Percentiles rank a stretch among this genome's conserved stretches.
phyloP scores from a whole-genome alignment of 1,284 basidiomycete genomes.

The Afroboletus lepidellus region DNA sequence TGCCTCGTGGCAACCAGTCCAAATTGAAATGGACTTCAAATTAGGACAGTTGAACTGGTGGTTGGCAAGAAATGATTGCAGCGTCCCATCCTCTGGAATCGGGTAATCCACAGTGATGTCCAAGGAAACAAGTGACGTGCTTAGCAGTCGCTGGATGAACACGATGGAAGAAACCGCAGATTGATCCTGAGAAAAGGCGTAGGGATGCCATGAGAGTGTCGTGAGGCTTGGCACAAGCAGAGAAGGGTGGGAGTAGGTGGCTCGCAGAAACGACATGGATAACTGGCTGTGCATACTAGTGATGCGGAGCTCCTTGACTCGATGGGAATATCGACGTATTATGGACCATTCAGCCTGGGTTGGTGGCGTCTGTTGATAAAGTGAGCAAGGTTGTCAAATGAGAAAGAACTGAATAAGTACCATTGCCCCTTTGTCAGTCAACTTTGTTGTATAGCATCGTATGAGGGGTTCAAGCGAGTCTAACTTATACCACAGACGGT shows the following conservation, averaged over 20 bases:
- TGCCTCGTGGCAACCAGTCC: not conserved
- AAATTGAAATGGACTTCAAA: slow-evolving; percentile 1
- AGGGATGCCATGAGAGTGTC: not conserved
- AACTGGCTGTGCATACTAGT: rapidly evolving
- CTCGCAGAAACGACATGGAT: not conserved
- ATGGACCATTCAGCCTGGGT: slow-evolving; percentile 1
- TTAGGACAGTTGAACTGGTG: not conserved
- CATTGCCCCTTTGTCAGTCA: not conserved
- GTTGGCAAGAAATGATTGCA: slow-evolving; percentile 6
- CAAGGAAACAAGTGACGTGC: not conserved
- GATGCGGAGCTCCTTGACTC: slow-evolving; percentile 1
- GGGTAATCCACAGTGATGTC: not conserved
- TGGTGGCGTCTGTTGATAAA: not conserved
- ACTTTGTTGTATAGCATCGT: not conserved
- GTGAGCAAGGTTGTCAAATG: not conserved
- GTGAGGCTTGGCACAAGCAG: slow-evolving; percentile 7
- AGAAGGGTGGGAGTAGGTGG: not conserved
- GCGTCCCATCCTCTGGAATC: not conserved
- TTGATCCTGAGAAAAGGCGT: not conserved
- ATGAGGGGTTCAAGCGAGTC: slow-evolving; percentile 1
- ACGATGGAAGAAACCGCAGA: not conserved
- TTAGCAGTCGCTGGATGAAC: not conserved
- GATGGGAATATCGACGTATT: slow-evolving; percentile 6
- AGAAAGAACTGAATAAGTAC: not conserved
- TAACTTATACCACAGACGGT: no score